Base-by-base conservation (phyloP, 352 stramenopile genomes). In the Globisporangium uncinulatum region DNA sequence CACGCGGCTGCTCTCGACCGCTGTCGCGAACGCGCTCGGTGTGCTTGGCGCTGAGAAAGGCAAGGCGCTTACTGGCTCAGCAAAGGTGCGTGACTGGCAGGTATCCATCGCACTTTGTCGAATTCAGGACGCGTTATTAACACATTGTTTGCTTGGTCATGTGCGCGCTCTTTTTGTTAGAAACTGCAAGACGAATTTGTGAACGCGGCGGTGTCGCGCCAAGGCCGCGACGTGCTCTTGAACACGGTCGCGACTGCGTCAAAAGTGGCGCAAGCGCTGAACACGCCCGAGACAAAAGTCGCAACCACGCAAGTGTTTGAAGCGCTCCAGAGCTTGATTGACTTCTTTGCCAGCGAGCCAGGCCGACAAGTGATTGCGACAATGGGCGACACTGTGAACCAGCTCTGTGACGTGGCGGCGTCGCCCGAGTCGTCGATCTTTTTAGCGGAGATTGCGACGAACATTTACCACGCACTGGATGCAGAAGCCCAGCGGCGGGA, bases 381-480 rank as follows among this genome's bases (percentile, higher is more conserved):
- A 42, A 65, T 69, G 0, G 61, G 74, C n/a, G 71, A 86, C 45
- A 90, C 76, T 21, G 42, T 85, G 46, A 72, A 52, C 4, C 64
- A 76, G 52, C 57, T 80, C 21, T 76, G 58, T 29, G 78, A 89
- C 42, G 73, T 90, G 54, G 67, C 72, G 0, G 78, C 83, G 59
- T 90, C 83, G 19, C 76, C 78, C 1, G 83, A 92, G 59, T 67
- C 76, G 37, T 80, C 83, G n/a, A 81, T 92, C 34, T 84, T 92
- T 42, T 59, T 92, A 42, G 73, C 80, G 0, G 83, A 92, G 48
- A 52, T 90, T 19, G 83, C 79, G 4, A 90, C 79, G 13, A 89
- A 92, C 56, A 56, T 92, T 8, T 71, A 80, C 60, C 83, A 92
- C 57, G 69, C 76, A 31, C 56, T 90, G 0, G 79, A 90, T 45